phyloP scores from a whole-genome alignment of 345 rosid species.

The Dovyalis caffra region DNA sequence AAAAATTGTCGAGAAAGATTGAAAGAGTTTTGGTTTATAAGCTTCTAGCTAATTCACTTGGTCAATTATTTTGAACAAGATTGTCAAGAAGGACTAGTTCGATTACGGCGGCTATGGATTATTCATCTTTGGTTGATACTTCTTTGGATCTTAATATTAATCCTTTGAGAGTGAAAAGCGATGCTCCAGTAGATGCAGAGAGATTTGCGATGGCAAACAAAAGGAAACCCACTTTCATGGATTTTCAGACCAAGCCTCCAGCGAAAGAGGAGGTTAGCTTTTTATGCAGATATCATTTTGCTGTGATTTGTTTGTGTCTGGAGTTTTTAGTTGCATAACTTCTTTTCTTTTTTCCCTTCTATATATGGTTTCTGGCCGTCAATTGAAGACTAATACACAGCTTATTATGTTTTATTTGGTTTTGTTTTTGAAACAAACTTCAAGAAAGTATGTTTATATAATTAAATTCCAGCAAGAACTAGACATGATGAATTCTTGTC shows the following conservation, averaged over 20 bases:
- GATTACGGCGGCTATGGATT: conserved; percentile 13
- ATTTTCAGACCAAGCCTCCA: conserved; percentile 29
- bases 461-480: not conserved
- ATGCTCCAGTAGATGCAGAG: not conserved
- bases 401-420: not conserved
- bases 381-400: not conserved
- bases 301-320: not conserved
- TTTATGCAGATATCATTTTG: not conserved
- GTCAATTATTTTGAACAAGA: not conserved
- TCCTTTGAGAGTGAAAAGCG: conserved; percentile 2
- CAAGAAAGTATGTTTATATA: not conserved
- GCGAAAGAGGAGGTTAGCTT: conserved; percentile 44
- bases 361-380: not conserved
- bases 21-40: not conserved
- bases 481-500: not conserved
- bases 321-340: not conserved
- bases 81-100: not conserved
- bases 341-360: not conserved
- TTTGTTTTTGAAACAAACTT: not conserved
- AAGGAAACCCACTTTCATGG: conserved; percentile 25
- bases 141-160: conserved; percentile 30
- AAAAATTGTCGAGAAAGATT: not conserved
- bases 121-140: conserved; percentile 26
- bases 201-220: conserved; percentile 11
- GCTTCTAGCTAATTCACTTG: not conserved